Conservation (phyloP, 1,139 yeast species). For the Sugiyamaella xylanicola region DNA sequence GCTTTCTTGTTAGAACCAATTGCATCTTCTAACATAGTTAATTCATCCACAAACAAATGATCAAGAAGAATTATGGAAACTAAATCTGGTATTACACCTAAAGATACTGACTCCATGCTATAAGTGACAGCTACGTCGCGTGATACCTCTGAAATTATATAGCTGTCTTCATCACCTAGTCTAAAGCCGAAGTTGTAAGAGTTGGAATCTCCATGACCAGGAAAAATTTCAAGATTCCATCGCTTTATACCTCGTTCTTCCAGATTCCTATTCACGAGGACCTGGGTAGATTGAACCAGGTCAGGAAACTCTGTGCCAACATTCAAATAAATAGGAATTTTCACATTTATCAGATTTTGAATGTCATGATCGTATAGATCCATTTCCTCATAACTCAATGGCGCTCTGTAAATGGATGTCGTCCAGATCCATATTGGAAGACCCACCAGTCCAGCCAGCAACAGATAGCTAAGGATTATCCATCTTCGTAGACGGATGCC, state of each 20-base stretch:
- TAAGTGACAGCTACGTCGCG: constrained; percentile 53
- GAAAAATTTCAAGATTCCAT: constrained; percentile 38
- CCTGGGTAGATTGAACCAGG: constrained; percentile 50
- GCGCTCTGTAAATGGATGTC: constrained; percentile 75
- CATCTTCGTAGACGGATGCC: constrained; percentile 14
- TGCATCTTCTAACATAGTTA: constrained; percentile 38
- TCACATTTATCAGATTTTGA: constrained; percentile 45
- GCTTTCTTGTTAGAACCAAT: constrained; percentile 9
- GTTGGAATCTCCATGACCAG: constrained; percentile 32
- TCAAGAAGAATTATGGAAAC: constrained; percentile 60
- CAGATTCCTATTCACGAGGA: constrained; percentile 42
- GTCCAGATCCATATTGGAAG: constrained; percentile 72
- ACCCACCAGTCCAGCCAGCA: constrained; percentile 50
- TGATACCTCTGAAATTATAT: constrained; percentile 41
- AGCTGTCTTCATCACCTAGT: constrained; percentile 40
- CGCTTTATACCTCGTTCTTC: constrained; percentile 32
- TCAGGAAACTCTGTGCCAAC: constrained; percentile 45
- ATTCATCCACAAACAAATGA: constrained; percentile 55
- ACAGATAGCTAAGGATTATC: constrained; percentile 16
- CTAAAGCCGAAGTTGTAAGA: constrained; percentile 40
- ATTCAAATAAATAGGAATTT: constrained; percentile 59
- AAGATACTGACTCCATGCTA: constrained; percentile 51
- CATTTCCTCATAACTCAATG: constrained; percentile 62
- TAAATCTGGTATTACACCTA: constrained; percentile 62
- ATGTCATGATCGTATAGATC: constrained; percentile 46